Base-by-base conservation (phyloP, 2,329 filamentous ascomycete genomes). In the Zymoseptoria passerinii region DNA sequence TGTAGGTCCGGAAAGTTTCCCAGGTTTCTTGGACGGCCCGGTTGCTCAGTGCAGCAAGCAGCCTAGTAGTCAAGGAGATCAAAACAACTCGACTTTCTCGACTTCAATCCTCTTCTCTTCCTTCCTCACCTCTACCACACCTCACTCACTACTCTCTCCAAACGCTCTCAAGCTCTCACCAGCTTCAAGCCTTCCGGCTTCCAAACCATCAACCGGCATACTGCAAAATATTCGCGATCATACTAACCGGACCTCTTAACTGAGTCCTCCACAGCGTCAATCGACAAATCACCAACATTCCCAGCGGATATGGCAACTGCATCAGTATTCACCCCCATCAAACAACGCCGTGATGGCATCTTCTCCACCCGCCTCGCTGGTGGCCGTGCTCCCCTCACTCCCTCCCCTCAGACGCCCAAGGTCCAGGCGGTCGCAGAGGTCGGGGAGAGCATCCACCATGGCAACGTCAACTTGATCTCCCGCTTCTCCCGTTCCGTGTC, bases 301-400 rank as follows among this genome's bases (percentile, higher is more conserved):
- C 66, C 58, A 66, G 69, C 71, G 73, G 74, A 71, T 72, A 97
- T 97, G 92, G 90, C 92, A 74, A 88, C 87, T 75, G 78, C 83
- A 74, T 79, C 84, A 72, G 85, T 96, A 76, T 89, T 90, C 70
- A 97, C 94, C 61, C 94, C 94, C 61, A 81, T 94, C 73, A 97
- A 96, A 83, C 61, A 54, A 52, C 94, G 89, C 82, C 92, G 96
- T 76, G 86, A 88, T 77, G 90, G 91, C 60, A 83, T 96, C 70
- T 96, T 97, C 80, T 91, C 88, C 67, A 85, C 89, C 67, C 91
- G 91, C 74, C 94, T 92, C 73, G 94, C 92, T 75, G 92, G 92
- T 77, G 91, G 92, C 73, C 90, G 94, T 63, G 92, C 95, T 81
- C 92, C 94, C 68, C 79, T 99, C 72, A 96, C 92, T 3, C 92